A percentile compares a stretch with the other conserved stretches of the same genome.
phyloP scores from a whole-genome alignment of 2,329 filamentous ascomycete species.

The Fusarium falciforme region DNA sequence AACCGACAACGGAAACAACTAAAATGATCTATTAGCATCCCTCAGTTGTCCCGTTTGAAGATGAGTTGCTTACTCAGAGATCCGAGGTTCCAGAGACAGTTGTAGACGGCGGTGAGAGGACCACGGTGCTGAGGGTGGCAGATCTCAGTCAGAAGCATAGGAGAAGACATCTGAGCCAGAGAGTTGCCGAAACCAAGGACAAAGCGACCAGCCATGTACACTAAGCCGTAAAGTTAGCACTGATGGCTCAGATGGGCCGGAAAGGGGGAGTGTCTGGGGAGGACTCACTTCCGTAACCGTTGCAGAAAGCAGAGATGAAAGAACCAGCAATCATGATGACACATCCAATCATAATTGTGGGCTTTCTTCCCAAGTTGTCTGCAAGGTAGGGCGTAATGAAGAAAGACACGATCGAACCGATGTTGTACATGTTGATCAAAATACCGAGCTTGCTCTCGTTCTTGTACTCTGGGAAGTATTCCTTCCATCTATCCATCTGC shows the following conservation, averaged over 20 bases:
- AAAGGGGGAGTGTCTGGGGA: neutral
- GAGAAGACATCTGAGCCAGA: conserved; percentile 71
- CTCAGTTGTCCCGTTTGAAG: fast-evolving
- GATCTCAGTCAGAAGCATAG: conserved; percentile 73
- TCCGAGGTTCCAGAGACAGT: conserved; percentile 75
- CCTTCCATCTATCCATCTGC: conserved; percentile 65
- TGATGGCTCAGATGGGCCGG: neutral
- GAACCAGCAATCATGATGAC: conserved; percentile 59
- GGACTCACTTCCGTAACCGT: conserved; percentile 56
- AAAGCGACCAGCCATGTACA: conserved; percentile 55
- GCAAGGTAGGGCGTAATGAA: conserved; percentile 60
- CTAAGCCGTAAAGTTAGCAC: conserved; percentile 31
- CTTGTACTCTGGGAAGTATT: conserved; percentile 57
- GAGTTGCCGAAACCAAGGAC: conserved; percentile 74
- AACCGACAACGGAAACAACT: conserved; percentile 71
- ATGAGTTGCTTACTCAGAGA: conserved; percentile 49
- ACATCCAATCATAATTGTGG: conserved; percentile 57
- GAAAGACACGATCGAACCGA: conserved; percentile 60
- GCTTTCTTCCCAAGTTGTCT: conserved; percentile 56
- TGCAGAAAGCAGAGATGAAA: conserved; percentile 56
- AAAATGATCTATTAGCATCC: neutral
- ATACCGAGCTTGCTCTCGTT: conserved; percentile 59
- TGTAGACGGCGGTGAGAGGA: conserved; percentile 73
- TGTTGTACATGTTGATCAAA: conserved; percentile 64
- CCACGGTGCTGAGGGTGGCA: conserved; percentile 76